These are phyloP conservation scores for Pestalotiopsis sp. DNA, from an alignment of 2,329 filamentous ascomycete species.

Conservation along the genomic window DNA sequence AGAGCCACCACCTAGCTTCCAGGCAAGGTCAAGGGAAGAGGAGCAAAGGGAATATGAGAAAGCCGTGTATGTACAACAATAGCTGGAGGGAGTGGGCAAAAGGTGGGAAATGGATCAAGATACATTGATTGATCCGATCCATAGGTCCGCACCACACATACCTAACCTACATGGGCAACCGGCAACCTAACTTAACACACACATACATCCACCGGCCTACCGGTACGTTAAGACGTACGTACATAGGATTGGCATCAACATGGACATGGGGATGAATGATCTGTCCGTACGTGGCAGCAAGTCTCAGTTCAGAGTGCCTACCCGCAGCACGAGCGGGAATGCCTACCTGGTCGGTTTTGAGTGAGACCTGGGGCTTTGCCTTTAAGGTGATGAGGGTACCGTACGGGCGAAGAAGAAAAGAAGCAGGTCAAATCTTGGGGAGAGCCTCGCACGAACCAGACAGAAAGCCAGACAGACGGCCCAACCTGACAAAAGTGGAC, in stretches of 20 bases:
- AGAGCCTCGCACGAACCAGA: not conserved
- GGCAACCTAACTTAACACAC: not conserved
- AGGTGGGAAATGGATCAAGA: too few relatives aligned
- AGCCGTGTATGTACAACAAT: not conserved
- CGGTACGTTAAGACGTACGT: not conserved
- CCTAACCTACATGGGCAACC: not conserved
- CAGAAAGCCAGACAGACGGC: too few relatives aligned
- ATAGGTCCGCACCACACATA: too few relatives aligned
- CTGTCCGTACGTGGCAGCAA: not conserved
- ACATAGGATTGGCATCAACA: not conserved
- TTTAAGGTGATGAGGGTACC: too few relatives aligned
- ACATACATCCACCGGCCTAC: not conserved
- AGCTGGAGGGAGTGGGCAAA: not conserved
- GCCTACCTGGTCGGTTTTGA: not conserved
- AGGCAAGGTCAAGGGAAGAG: not conserved
- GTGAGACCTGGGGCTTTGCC: not conserved
- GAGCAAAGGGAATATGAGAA: not conserved
- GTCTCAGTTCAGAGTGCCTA: not conserved
- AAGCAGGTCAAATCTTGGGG: not conserved
- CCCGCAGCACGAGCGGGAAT: not conserved
- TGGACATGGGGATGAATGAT: not conserved
- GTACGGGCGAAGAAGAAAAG: not conserved
- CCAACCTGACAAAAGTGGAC: too few relatives aligned
- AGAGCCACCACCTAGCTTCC: not conserved
- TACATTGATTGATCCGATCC: too few relatives aligned